Evolutionary conservation across 805 yeast species (phyloP).

Genomic region (Metschnikowia rubicola): DNA sequence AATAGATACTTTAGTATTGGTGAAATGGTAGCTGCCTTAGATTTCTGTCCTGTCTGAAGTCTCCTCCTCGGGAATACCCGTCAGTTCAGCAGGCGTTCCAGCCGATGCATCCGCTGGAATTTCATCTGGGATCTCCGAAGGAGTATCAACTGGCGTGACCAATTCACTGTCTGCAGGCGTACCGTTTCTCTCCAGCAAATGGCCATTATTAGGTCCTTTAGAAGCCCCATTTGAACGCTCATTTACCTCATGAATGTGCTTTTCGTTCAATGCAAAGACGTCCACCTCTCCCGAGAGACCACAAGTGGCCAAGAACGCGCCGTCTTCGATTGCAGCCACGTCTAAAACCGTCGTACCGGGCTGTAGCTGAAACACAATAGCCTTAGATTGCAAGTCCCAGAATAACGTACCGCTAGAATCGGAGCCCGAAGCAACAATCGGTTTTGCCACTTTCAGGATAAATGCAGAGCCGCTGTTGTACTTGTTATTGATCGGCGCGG

Average conservation of each 20-base stretch:
- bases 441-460: slow-evolving; percentile 32
- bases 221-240: background rate
- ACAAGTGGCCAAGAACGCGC: slow-evolving; percentile 33
- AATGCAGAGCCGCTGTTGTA: slow-evolving; percentile 54
- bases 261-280: slow-evolving; percentile 11
- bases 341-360: slow-evolving; percentile 36
- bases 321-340: slow-evolving; percentile 37
- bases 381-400: slow-evolving; percentile 67
- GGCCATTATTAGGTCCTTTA: background rate
- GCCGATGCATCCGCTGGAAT: background rate
- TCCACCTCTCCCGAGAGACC: slow-evolving; percentile 15
- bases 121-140: background rate
- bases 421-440: slow-evolving; percentile 58
- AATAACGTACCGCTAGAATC: slow-evolving; percentile 51
- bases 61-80: too few species aligned
- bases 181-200: background rate
- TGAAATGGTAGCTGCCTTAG: too few species aligned
- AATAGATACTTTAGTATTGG: too few species aligned
- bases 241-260: background rate
- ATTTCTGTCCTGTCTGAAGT: too few species aligned
- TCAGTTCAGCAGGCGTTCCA: background rate
- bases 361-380: slow-evolving; percentile 33
- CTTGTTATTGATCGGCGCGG: slow-evolving; percentile 43
- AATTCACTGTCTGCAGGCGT: slow-evolving; percentile 1
- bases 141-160: slow-evolving; percentile 1